Base-by-base conservation (phyloP, 768 basidiomycete species). In the Glaciozyma martinii region DNA sequence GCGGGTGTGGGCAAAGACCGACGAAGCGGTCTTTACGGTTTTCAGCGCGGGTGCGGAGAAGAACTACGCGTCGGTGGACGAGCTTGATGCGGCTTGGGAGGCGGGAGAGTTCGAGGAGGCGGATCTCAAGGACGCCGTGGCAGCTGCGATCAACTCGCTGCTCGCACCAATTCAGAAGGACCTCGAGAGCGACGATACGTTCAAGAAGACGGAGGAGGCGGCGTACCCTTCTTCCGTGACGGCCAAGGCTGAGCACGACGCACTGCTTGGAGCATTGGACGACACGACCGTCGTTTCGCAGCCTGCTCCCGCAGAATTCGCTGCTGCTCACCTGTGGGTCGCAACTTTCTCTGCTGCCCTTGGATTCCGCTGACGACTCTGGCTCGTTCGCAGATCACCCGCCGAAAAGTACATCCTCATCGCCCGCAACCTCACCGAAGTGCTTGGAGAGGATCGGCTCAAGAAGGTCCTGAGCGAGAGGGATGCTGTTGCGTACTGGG, bases 371-470 rank as follows among this genome's bases (percentile, higher is more conserved):
- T 33, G 33, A 33, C 33, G 5, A 5, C 10, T 5, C 6, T 10
- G 6, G 10, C 33, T 33, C 33, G 6, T 33, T 33, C 33, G 33
- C 33, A 33, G 33, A 33, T 33, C 33, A 5, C 43, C 64, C 1
- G 59, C 50, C 16, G 76, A 76, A 57, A 73, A 78, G 74, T 93
- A 82, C 79, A 82, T 87, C 27, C 78, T 95, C 53, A 93, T 99
- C 62, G 92, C 89, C 1, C 79, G 92, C 56, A 79, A 87, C 70
- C 76, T 98, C 37, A 84, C 89, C 40, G 69, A 99, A 76, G 86
- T 89, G 8, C 84, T 98, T 6, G 89, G 91, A 27, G 89, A 81
- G 3, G 92, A 94, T 52, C 78, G 80, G 43, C 86, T 99, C 77
- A 88, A 89, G 76, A 79, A 82, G 43, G 85, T 92, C 40, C 62